Conservation (phyloP, 441 rosid genomes). For the Melastoma candidum region DNA sequence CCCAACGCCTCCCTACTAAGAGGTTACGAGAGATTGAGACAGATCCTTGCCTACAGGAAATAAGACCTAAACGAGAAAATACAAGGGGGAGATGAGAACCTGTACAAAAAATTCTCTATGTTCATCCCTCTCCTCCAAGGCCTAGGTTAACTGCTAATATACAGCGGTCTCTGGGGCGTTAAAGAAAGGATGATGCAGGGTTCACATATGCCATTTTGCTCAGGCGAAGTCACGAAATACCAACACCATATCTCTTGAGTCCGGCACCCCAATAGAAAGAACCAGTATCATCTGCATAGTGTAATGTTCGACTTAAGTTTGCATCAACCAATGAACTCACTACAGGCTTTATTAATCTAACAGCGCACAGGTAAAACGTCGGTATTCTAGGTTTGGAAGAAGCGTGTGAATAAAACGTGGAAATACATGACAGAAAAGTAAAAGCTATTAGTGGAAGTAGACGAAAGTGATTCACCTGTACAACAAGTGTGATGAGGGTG, state of each 20-base stretch:
- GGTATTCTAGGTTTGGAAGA: too few species aligned
- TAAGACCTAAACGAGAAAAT: conserved; percentile 6
- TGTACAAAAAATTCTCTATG: conserved; percentile 28
- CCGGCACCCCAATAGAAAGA: conserved; percentile 25
- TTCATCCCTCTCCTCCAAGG: conserved; percentile 38
- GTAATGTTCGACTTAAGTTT: conserved; percentile 8
- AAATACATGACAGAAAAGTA: too few species aligned
- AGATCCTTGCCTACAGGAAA: conserved; percentile 3
- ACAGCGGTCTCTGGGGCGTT: conserved; percentile 20
- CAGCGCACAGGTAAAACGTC: too few species aligned
- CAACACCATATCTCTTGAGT: conserved; percentile 11
- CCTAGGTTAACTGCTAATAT: conserved; percentile 48
- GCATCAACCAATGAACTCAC: not conserved
- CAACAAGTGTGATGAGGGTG: conserved; percentile 53
- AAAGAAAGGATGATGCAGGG: conserved; percentile 2
- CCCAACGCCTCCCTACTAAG: conserved; percentile 21
- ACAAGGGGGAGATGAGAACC: conserved; percentile 39
- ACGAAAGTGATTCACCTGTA: conserved; percentile 49
- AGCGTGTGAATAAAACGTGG: too few species aligned
- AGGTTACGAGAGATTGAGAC: conserved; percentile 17
- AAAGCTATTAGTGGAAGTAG: not conserved
- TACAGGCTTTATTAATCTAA: too few species aligned
- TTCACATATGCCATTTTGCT: too few species aligned
- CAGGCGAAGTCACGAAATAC: conserved; percentile 5
- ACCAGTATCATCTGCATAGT: conserved; percentile 53